Percentiles rank a stretch among this genome's conserved stretches.
These are phyloP conservation scores for Leptodontidium sp. DNA, from an alignment of 2,329 filamentous ascomycete species.

Conservation along the genomic window DNA sequence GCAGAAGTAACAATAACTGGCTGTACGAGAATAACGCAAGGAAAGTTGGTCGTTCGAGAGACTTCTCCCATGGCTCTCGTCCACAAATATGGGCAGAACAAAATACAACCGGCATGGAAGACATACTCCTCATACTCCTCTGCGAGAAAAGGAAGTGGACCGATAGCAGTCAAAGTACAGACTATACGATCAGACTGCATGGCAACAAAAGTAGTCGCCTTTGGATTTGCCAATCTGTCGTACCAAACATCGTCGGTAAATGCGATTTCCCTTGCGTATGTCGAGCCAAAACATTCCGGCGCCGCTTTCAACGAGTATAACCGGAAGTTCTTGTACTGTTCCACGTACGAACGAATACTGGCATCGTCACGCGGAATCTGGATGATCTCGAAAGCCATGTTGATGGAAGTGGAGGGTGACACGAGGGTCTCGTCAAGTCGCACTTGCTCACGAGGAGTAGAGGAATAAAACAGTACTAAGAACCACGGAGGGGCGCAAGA, in stretches of 20 bases:
- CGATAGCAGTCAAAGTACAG: conserved; percentile 35
- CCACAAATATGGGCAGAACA: not conserved
- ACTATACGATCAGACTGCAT: conserved; percentile 43
- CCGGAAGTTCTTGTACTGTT: conserved; percentile 41
- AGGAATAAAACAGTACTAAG: not conserved
- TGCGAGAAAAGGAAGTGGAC: conserved; percentile 25
- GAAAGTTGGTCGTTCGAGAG: not conserved
- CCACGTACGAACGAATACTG: conserved; percentile 33
- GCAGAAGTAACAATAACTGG: not conserved
- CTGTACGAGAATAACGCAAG: not conserved
- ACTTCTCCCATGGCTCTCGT: not conserved
- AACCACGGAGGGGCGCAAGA: conserved; percentile 25
- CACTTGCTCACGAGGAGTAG: conserved; percentile 16
- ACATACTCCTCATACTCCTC: conserved; percentile 36
- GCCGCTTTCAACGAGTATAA: conserved; percentile 38
- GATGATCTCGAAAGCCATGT: conserved; percentile 42
- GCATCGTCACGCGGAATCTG: conserved; percentile 40
- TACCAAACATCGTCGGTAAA: conserved; percentile 50
- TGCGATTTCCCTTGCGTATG: conserved; percentile 47
- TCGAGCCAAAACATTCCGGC: conserved; percentile 51
- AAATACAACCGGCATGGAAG: not conserved
- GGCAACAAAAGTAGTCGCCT: conserved; percentile 48
- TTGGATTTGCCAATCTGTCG: conserved; percentile 48
- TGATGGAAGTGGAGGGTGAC: conserved; percentile 4
- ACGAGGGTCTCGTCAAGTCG: not conserved